Evolutionary conservation across 192 early-diverging fungal genomes (phyloP).

Genomic region (Geranomyces michiganensis): DNA sequence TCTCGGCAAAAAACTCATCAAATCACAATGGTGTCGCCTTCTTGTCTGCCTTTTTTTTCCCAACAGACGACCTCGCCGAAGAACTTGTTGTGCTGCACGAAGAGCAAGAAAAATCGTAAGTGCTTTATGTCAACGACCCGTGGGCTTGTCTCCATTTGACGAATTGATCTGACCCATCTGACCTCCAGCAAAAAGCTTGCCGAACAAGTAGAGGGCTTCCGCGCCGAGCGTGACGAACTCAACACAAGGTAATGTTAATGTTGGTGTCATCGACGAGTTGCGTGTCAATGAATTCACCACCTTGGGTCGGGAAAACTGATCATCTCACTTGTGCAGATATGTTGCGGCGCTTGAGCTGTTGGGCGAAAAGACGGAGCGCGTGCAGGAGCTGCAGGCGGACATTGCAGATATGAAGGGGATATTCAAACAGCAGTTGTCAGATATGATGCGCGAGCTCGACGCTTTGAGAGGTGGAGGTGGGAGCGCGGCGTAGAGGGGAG

Average conservation of each 20-base stretch:
- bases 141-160: neutral
- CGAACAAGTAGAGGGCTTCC: conserved; percentile 34
- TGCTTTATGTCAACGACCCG: neutral
- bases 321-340: conserved; percentile 47
- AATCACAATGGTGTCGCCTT: too few relatives aligned
- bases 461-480: neutral
- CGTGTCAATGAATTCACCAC: too few relatives aligned
- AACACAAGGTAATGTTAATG: conserved; percentile 49
- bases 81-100: conserved; percentile 70
- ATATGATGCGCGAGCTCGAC: conserved; percentile 25
- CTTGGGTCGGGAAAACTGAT: neutral
- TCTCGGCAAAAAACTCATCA: too few relatives aligned
- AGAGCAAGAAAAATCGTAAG: conserved; percentile 68
- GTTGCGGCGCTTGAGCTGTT: conserved; percentile 80
- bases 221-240: conserved; percentile 58
- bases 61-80: conserved; percentile 67
- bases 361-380: conserved; percentile 87
- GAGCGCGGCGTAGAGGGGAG: too few relatives aligned
- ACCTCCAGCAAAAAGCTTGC: conserved; percentile 10
- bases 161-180: neutral
- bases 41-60: neutral
- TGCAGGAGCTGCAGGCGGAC: conserved; percentile 81
- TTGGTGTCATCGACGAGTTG: too few relatives aligned
- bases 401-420: conserved; percentile 68
- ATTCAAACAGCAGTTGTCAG: conserved; percentile 25